Evolutionary conservation across 371 early-diverging fungal genomes (phyloP).

Genomic region (Rhizopus delemar): DNA sequence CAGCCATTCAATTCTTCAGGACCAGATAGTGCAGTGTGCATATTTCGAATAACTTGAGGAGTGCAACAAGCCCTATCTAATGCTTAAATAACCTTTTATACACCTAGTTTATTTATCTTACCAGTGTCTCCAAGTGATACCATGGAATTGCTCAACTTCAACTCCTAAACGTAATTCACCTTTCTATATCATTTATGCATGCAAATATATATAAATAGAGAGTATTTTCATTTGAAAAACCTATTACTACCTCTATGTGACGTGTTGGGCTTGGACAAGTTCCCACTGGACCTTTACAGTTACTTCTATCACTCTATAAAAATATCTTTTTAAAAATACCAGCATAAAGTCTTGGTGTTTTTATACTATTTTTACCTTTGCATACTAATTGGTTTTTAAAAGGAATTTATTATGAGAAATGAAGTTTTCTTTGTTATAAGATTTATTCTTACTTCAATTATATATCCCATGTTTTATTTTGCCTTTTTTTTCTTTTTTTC

Average conservation of each 20-base stretch:
- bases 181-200: constrained; percentile 1
- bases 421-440: neutral
- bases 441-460: neutral
- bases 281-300: constrained; percentile 23
- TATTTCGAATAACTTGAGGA: constrained; percentile 18
- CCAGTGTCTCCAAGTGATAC: constrained; percentile 30
- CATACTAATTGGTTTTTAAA: constrained; percentile 15
- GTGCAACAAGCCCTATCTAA: constrained; percentile 25
- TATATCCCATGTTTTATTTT: neutral
- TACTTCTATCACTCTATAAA: constrained; percentile 21
- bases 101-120: neutral
- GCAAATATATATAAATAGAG: neutral
- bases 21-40: constrained; percentile 1
- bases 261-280: constrained; percentile 15
- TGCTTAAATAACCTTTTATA: neutral
- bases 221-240: neutral
- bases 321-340: neutral
- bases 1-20: constrained; percentile 24
- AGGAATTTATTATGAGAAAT: neutral
- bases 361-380: constrained; percentile 11
- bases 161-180: constrained; percentile 28
- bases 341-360: neutral
- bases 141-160: constrained; percentile 12
- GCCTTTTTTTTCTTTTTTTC: constrained; percentile 7
- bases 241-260: constrained; percentile 11